These are phyloP conservation scores for Ceratocystis smalleyi DNA, from an alignment of 2,329 filamentous ascomycete species.

Conservation along the genomic window DNA sequence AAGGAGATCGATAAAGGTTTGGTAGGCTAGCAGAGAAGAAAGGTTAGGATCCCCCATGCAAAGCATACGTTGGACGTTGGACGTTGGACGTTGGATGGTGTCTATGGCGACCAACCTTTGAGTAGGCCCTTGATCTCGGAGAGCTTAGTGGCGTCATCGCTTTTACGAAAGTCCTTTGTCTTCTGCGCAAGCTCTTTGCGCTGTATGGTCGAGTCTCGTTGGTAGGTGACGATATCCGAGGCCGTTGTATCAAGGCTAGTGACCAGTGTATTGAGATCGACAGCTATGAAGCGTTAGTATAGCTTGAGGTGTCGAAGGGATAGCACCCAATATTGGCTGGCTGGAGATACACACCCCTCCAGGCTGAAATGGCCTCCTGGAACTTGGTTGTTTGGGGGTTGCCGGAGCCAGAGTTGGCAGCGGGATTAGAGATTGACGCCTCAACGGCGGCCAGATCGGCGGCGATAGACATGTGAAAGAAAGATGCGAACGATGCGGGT, in stretches of 20 bases:
- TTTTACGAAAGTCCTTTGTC: slow-evolving; percentile 92
- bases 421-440: slow-evolving; percentile 21
- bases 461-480: slow-evolving; percentile 20
- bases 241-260: slow-evolving; percentile 80
- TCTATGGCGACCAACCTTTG: slow-evolving; percentile 44
- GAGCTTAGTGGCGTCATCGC: slow-evolving; percentile 77
- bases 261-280: slow-evolving; percentile 72
- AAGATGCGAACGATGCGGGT: not conserved
- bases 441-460: slow-evolving; percentile 21
- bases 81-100: not conserved
- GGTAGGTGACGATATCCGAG: slow-evolving; percentile 86
- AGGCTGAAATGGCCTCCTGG: slow-evolving; percentile 86
- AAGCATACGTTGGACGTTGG: not conserved
- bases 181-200: slow-evolving; percentile 96
- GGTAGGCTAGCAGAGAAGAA: slow-evolving; percentile 53
- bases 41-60: not conserved
- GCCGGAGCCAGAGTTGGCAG: slow-evolving; percentile 36
- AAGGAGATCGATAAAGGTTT: slow-evolving; percentile 89
- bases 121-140: slow-evolving; percentile 76
- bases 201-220: slow-evolving; percentile 88
- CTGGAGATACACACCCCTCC: slow-evolving; percentile 54
- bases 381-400: slow-evolving; percentile 55
- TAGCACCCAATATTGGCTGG: not conserved
- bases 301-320: slow-evolving; percentile 12
- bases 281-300: slow-evolving; percentile 37